Evolutionary conservation across 2,329 filamentous ascomycete genomes (phyloP).

Genomic region (Cadophora sp.): DNA sequence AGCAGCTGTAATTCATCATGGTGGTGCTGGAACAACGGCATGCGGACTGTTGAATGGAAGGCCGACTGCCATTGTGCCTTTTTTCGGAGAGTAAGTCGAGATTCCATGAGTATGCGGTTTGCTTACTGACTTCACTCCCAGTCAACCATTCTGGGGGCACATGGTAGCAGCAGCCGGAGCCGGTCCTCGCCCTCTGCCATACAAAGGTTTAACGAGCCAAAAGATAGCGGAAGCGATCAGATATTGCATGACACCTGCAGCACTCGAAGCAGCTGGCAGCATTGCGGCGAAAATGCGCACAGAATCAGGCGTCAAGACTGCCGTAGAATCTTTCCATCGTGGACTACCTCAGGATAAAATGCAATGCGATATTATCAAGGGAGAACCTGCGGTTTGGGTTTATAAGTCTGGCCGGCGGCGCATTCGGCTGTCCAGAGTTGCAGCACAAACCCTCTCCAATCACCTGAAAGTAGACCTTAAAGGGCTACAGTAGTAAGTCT

Average conservation of each 20-base stretch:
- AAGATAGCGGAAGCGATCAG: conserved; percentile 47
- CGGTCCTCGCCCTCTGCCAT: conserved; percentile 48
- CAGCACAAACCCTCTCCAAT: conserved; percentile 59
- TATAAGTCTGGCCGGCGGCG: conserved; percentile 42
- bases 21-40: conserved; percentile 40
- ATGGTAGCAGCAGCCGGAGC: conserved; percentile 51
- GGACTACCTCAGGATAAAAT: conserved; percentile 45
- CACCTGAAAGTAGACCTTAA: conserved; percentile 58
- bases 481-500: conserved; percentile 51
- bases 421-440: conserved; percentile 55
- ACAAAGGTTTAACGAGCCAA: conserved; percentile 45
- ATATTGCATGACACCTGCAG: conserved; percentile 45
- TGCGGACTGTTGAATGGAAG: conserved; percentile 46
- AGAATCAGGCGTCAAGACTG: conserved; percentile 49
- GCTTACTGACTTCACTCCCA: not conserved
- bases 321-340: conserved; percentile 50
- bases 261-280: conserved; percentile 42
- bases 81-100: conserved; percentile 49
- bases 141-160: conserved; percentile 53
- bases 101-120: too few species aligned
- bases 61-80: conserved; percentile 48
- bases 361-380: conserved; percentile 46
- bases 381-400: conserved; percentile 58
- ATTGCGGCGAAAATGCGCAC: conserved; percentile 46
- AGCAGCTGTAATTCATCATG: conserved; percentile 20